Evolutionary conservation across 2,329 filamentous ascomycete species (phyloP), one percentile per base, ranked within the genome.

Genomic region (Trichoderma sp.): DNA sequence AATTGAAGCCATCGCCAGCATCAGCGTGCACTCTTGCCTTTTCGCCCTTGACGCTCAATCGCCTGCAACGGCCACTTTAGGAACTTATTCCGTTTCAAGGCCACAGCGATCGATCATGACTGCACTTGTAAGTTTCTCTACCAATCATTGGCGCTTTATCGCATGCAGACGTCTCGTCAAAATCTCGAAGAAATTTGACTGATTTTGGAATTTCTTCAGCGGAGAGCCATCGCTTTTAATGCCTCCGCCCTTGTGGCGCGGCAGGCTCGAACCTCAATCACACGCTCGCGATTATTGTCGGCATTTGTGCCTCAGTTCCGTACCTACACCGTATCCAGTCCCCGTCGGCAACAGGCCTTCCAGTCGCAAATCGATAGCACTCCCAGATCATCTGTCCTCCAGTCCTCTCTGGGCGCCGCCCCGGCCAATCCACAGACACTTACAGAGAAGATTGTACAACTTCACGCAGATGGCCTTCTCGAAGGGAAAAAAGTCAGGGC

Each of bases 401-500:
- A 90, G 69, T 85, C 86, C 55, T 84, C 87, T 36, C 79, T 85
- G 68, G 82, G 80, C n/a, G 69, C 78, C 1, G 36, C 63, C 3
- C 62, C 74, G 4, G 68, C 74, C 43, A 73, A 75, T 2, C 88
- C 93, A 0, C 94, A 97, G 82, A 98, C 93, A 3, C 82, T 97
- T 66, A 96, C 93, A 3, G 95, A 98, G 81, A 97, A 97, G 85
- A 97, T 98, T 72, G 91, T 97, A 0, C 95, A 98, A 80, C 83
- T 87, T 17, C 91, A 97, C 81, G 88, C 93, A 0, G 86, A 94
- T n/a, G 93, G 91, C 11, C 87, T 97, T 1, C 82, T 92, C 1
- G 81, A 88, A 12, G 93, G 90, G 72, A 97, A 97, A 83, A 84
- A 87, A 71, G 92, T 97, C 77, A 88, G 87, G 76, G 85, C 88